A percentile compares a stretch with the other conserved stretches of the same genome.
phyloP scores from a whole-genome alignment of 2,329 filamentous ascomycete genomes.

The Diatrype stigma region DNA sequence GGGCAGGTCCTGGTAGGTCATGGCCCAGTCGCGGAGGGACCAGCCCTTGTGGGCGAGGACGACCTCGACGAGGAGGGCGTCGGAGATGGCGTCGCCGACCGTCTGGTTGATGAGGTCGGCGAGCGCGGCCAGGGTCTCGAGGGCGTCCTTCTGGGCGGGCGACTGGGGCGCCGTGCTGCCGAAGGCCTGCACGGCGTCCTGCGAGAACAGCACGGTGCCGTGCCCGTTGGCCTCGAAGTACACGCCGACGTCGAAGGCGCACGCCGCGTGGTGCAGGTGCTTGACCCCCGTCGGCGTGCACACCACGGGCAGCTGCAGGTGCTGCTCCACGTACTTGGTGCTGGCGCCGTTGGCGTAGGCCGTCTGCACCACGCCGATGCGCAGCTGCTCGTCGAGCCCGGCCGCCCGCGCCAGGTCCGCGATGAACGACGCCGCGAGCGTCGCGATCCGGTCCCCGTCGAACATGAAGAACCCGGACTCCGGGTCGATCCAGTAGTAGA shows the following conservation, averaged over 20 bases:
- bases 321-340: constrained; percentile 86
- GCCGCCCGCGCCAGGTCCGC: constrained; percentile 79
- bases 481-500: constrained; percentile 89
- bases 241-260: constrained; percentile 90
- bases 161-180: constrained; percentile 77
- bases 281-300: constrained; percentile 97
- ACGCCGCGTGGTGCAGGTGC: constrained; percentile 94
- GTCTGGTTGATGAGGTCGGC: constrained; percentile 97
- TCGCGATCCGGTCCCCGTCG: constrained; percentile 95
- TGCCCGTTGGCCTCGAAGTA: constrained; percentile 99
- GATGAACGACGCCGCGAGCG: constrained; percentile 88
- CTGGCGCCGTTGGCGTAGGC: constrained; percentile 96
- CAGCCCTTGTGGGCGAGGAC: constrained; percentile 94
- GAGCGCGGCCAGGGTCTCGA: constrained; percentile 78
- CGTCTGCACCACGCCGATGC: constrained; percentile 93
- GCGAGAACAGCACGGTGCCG: constrained; percentile 91
- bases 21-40: constrained; percentile 85
- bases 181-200: constrained; percentile 75
- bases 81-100: constrained; percentile 91
- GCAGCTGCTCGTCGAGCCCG: constrained; percentile 73
- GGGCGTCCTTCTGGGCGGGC: constrained; percentile 83
- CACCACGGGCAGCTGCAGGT: constrained; percentile 81
- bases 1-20: constrained; percentile 88
- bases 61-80: constrained; percentile 93
- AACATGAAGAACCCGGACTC: constrained; percentile 85